phyloP scores from a whole-genome alignment of 306 rosid species.

The Psophocarpus tetragonolobus region DNA sequence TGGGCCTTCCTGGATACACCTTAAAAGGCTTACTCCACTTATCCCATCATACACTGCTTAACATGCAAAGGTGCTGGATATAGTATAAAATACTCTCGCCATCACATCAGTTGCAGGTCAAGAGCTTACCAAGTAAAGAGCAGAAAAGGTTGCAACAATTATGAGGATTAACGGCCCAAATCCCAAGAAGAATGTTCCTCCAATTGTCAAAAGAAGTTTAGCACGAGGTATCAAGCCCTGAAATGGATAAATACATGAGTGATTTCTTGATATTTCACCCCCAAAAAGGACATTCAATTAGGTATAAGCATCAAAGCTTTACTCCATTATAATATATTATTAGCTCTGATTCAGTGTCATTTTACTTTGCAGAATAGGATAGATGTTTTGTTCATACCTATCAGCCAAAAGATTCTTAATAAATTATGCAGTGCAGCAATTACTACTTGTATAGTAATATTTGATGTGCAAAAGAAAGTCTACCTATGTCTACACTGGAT shows the following conservation, averaged over 20 bases:
- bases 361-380: conserved; percentile 8
- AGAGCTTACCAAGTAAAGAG: conserved; percentile 73
- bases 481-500: neutral
- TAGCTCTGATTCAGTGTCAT: neutral
- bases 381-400: neutral
- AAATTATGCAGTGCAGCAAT: neutral
- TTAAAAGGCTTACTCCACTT: too few relatives aligned
- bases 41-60: neutral
- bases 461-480: neutral
- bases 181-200: conserved; percentile 96
- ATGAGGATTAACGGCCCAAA: conserved; percentile 89
- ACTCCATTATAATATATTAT: conserved; percentile 1
- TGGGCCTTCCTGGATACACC: too few relatives aligned
- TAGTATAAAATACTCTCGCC: conserved; percentile 9
- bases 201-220: conserved; percentile 75
- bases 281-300: neutral
- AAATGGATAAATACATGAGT: conserved; percentile 35
- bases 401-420: neutral
- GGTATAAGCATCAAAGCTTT: neutral
- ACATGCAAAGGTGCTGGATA: neutral
- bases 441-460: neutral
- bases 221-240: conserved; percentile 96
- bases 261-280: neutral
- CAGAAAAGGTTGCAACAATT: conserved; percentile 63
- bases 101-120: conserved; percentile 19